These are phyloP conservation scores for Noccaea caerulescens DNA, from an alignment of 345 rosid genomes.

Conservation along the genomic window DNA sequence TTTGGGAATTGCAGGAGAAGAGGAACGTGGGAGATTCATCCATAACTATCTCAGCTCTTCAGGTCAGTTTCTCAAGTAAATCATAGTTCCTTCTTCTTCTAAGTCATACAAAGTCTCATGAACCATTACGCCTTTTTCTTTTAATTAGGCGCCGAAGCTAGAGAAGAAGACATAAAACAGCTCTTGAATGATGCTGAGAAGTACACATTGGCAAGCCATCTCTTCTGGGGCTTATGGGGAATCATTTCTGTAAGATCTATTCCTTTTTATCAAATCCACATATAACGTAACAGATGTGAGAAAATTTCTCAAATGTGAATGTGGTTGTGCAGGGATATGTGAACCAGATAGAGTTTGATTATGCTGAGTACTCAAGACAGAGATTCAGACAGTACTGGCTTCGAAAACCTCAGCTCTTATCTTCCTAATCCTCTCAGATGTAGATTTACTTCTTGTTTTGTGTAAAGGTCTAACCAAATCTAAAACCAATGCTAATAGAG, in stretches of 20 bases:
- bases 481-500: neutral
- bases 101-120: neutral
- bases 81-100: slow-evolving; percentile 15
- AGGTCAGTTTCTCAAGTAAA: slow-evolving; percentile 48
- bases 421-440: neutral
- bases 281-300: neutral
- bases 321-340: slow-evolving; percentile 34
- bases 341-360: slow-evolving; percentile 54
- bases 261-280: neutral
- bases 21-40: slow-evolving; percentile 68
- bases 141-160: slow-evolving; percentile 51
- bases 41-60: slow-evolving; percentile 57
- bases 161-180: slow-evolving; percentile 53
- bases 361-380: slow-evolving; percentile 53
- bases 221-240: slow-evolving; percentile 84
- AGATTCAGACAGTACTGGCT: slow-evolving; percentile 54
- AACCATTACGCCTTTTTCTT: slow-evolving; percentile 11
- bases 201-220: slow-evolving; percentile 75
- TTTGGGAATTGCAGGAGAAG: slow-evolving; percentile 48
- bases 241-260: slow-evolving; percentile 48
- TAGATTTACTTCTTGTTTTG: neutral
- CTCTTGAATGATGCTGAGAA: slow-evolving; percentile 57
- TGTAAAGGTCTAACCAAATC: neutral
- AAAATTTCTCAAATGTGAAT: slow-evolving; percentile 7
- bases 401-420: slow-evolving; percentile 42